Evolutionary conservation across 352 stramenopile genomes (phyloP).

Genomic region (Globisporangium canariense): DNA sequence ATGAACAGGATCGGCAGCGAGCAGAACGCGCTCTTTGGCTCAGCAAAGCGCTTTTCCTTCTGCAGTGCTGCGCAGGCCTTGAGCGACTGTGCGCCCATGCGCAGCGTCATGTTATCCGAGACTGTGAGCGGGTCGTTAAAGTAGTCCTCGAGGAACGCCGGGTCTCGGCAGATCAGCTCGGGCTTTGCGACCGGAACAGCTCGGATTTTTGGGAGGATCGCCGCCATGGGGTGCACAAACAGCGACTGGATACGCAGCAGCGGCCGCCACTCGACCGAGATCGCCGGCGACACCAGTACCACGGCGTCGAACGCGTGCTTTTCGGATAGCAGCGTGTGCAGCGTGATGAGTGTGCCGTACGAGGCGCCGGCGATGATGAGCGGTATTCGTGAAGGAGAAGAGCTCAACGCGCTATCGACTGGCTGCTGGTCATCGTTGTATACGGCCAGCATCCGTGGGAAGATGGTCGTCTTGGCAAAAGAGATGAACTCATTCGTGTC

Average conservation of each 20-base stretch:
- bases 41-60: slow-evolving; percentile 22
- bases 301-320: slow-evolving; percentile 4
- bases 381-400: neutral
- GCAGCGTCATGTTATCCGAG: slow-evolving; percentile 29
- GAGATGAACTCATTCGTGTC: slow-evolving; percentile 21
- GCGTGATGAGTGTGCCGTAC: neutral
- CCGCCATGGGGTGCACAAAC: slow-evolving; percentile 15
- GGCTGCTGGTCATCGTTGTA: too few relatives aligned
- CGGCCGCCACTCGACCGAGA: slow-evolving; percentile 6
- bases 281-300: slow-evolving; percentile 3
- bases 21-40: slow-evolving; percentile 27
- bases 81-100: slow-evolving; percentile 34
- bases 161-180: slow-evolving; percentile 21
- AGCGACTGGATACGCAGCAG: slow-evolving; percentile 5
- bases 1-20: slow-evolving; percentile 24
- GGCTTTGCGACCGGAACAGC: slow-evolving; percentile 30
- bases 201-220: slow-evolving; percentile 18
- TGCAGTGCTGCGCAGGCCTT: slow-evolving; percentile 33
- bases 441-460: too few relatives aligned
- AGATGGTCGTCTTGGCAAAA: slow-evolving; percentile 7
- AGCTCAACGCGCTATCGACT: too few relatives aligned
- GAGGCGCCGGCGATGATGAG: slow-evolving; percentile 1
- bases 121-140: slow-evolving; percentile 6
- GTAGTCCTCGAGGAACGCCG: slow-evolving; percentile 23
- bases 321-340: slow-evolving; percentile 10